Evolutionary conservation across 2,329 filamentous ascomycete genomes (phyloP), one percentile per base, ranked within the genome.

Genomic region (Sporothrix pallida): DNA sequence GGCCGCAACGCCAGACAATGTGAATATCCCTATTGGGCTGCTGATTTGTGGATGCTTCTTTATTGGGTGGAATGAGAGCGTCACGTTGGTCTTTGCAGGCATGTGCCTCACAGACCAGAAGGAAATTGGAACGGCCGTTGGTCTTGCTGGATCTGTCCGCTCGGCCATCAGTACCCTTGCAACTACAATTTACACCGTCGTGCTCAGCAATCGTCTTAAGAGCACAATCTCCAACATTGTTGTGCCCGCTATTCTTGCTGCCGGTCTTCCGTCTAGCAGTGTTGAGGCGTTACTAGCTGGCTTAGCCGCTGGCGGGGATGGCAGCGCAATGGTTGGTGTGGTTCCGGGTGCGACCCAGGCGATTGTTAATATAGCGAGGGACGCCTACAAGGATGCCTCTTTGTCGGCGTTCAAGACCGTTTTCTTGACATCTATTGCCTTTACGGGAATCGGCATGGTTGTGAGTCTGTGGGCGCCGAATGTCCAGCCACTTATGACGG

Each of bases 231-330:
- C 79, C 1, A 77, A 72, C 13, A 75, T 78, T 10, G 81, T 83
- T 0, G 77, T 79, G 3, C 75, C 78, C 2, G 81, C 82, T 6
- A 78, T 81, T 0, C 74, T 81, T 17, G 76, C 76, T 17, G 82
- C 82, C 10, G 83, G 83, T 10, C 78, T 84, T 13, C 83, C 82
- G 1, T 65, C 78, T 6, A 74, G 78, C 1, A 81, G 80, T 37
- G 79, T 82, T 1, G 76, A 79, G 7, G 77, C 77, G 5, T n/a
- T n/a, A n/a, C n/a, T n/a, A n/a, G n/a, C n/a, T n/a, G n/a, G n/a
- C n/a, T n/a, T n/a, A n/a, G 83, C 84, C 70, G 78, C 84, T 3
- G 78, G 78, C 0, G 77, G 77, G 0, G 78, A 83, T 54, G 75
- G 79, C 3, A 74, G 78, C 0, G 78, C 78, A 1, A 74, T 79